Base-by-base conservation (phyloP, 2,329 filamentous ascomycete genomes). In the Monosporascus ibericus region DNA sequence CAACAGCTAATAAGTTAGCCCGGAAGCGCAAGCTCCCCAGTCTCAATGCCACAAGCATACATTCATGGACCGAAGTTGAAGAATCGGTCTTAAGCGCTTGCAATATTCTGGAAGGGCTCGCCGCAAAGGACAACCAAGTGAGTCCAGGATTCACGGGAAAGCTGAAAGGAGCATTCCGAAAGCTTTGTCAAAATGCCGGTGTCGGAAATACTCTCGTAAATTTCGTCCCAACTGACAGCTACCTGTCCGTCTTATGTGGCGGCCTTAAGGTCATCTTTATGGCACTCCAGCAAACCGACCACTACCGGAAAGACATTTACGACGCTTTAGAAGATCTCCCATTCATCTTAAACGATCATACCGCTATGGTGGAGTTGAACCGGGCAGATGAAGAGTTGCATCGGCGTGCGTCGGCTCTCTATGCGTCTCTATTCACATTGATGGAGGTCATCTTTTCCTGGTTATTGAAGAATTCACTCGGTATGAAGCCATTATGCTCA, bases 261-360 rank as follows among this genome's bases (percentile, higher is more conserved):
- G 55, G 55, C 1, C 46, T 56, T 6, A 56, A 56, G 40, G 40
- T 50, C 2, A 39, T 56, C 24, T 49, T 56, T 34, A 50, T 48
- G 9, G 52, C 52, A 4, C 30, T 56, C 44, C 39, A 55, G 24
- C 48, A 48, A 11, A 49, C 50, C 3, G 48, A 50, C 14, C 36
- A 48, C n/a, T 51, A 55, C 17, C 55, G 52, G 3, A 50, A 50
- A 25, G 51, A 51, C 8, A 51, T 57, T 11, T 55, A 52, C n/a
- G 52, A 51, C 37, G 52, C 52, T 3, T 44, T 57, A 3, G 55
- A 57, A 9, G 51, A 51, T 25, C 36, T 57, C 6, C 52, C 55
- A 8, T 48, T 48, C 7, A 51, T 53, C 34, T 40, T 57, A 1
- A 51, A 50, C 17, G 52, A 55, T 20, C 48, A 54, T 25, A 42